These are phyloP conservation scores for Trichoderma oligosporum DNA, from an alignment of 2,329 filamentous ascomycete genomes.

Conservation along the genomic window DNA sequence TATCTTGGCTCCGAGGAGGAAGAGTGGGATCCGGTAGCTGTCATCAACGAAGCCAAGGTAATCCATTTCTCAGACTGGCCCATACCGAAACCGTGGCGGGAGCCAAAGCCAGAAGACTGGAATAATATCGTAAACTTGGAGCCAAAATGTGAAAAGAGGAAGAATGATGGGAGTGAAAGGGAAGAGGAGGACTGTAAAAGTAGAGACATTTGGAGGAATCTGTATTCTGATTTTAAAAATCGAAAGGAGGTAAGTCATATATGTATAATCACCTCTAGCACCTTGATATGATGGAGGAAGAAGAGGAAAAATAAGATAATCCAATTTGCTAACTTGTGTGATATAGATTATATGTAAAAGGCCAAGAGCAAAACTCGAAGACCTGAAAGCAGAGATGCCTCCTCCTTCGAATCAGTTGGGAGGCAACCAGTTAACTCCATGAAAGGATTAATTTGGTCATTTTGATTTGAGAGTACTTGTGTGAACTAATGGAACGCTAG, in stretches of 20 bases:
- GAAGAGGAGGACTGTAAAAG: constrained; percentile 16
- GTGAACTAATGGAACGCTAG: too few relatives aligned
- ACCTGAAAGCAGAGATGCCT: too few relatives aligned
- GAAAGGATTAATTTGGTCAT: too few relatives aligned
- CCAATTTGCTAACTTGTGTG: too few relatives aligned
- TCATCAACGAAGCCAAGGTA: constrained; percentile 43
- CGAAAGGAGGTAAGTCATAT: constrained; percentile 13
- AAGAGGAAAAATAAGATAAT: too few relatives aligned
- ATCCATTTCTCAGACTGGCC: constrained; percentile 24
- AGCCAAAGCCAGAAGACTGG: constrained; percentile 12
- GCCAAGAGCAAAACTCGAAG: too few relatives aligned
- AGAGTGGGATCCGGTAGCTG: constrained; percentile 52
- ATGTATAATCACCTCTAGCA: background rate
- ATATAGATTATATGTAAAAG: too few relatives aligned
- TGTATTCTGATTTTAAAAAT: constrained; percentile 22
- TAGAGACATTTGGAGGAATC: constrained; percentile 19
- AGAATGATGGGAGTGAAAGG: background rate
- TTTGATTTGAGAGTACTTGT: too few relatives aligned
- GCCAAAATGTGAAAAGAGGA: background rate
- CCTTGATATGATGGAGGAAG: too few relatives aligned
- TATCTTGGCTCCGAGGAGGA: constrained; percentile 44
- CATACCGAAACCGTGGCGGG: constrained; percentile 22
- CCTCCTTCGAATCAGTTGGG: too few relatives aligned
- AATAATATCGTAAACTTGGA: background rate
- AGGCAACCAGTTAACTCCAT: too few relatives aligned